Evolutionary conservation across 2,329 filamentous ascomycete genomes (phyloP).

Genomic region (Celoporthe dispersa): DNA sequence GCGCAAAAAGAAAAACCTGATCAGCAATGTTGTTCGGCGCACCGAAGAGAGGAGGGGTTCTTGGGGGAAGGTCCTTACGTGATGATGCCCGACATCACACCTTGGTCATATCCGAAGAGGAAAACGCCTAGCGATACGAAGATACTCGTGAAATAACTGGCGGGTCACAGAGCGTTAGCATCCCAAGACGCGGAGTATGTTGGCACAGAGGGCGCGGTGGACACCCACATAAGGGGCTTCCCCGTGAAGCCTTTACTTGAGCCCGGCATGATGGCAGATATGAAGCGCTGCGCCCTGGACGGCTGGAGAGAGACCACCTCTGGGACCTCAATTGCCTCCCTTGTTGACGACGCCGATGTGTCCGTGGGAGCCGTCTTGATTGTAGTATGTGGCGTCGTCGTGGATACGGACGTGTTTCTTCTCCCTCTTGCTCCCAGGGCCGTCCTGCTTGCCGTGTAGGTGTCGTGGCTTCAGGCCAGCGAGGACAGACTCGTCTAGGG

Average conservation of each 20-base stretch:
- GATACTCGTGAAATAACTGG: slow-evolving; percentile 91
- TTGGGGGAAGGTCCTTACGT: slow-evolving; percentile 52
- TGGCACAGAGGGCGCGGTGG: slow-evolving; percentile 15
- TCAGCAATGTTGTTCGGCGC: slow-evolving; percentile 31
- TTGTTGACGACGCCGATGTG: slow-evolving; percentile 58
- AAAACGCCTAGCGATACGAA: slow-evolving; percentile 87
- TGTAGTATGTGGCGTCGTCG: slow-evolving; percentile 29
- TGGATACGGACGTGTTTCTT: slow-evolving; percentile 75
- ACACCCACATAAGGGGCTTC: slow-evolving; percentile 82
- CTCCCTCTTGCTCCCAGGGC: slow-evolving; percentile 38
- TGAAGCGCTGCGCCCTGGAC: slow-evolving; percentile 67
- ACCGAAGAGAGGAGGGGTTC: not conserved
- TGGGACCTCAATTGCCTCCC: slow-evolving; percentile 84
- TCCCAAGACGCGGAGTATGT: not conserved
- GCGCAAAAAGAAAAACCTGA: not conserved
- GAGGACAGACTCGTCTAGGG: slow-evolving; percentile 66
- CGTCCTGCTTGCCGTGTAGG: slow-evolving; percentile 42
- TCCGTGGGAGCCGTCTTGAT: slow-evolving; percentile 37
- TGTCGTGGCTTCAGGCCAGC: slow-evolving; percentile 52
- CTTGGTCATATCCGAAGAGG: slow-evolving; percentile 87
- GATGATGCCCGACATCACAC: slow-evolving; percentile 80
- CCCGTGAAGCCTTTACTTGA: slow-evolving; percentile 88
- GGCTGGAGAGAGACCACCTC: slow-evolving; percentile 66
- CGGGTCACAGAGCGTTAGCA: slow-evolving; percentile 11
- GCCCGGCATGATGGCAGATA: slow-evolving; percentile 86